Evolutionary conservation across 176 grass and related monocot species (phyloP), one percentile per base, ranked within the genome.

Genomic region (Oryza glaberrima): DNA sequence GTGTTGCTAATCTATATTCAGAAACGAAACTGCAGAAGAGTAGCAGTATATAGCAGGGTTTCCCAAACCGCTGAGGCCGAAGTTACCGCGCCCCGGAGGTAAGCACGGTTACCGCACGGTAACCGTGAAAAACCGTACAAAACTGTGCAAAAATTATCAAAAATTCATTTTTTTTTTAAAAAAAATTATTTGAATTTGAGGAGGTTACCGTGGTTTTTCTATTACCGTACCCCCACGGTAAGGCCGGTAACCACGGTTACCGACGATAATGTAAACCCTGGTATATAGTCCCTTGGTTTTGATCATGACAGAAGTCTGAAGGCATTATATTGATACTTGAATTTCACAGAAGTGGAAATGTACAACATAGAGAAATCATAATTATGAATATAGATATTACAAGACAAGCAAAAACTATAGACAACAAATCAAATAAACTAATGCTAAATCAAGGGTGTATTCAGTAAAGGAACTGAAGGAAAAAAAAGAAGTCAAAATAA

Each of bases 311-410:
- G 7, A 28, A 19, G 51, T 47, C n/a, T 76, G 5, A 22, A 20
- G 51, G 38, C 28, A 63, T 30, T 1, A 41, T 9, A 6, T 20
- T 22, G 25, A 80, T 66, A 15, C 17, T 14, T 73, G 61, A 77
- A 84, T 72, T 46, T 75, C 72, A 87, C n/a, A 40, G 51, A 81
- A 81, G 32, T 35, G 72, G 79, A 76, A 77, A 86, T 88, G 6
- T 85, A 86, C 17, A 85, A 61, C 67, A 89, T 69, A 86, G 36
- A 60, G 60, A 44, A 83, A 90, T 70, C 17, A 49, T 32, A 65
- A 25, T 54, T 22, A 23, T 77, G 69, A 52, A 74, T 43, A 78
- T 19, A 20, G 56, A 70, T 75, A 32, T 51, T 76, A 70, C 79
- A 84, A 47, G 69, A 51, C 73, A 76, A 10, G 25, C 69, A 56